Evolutionary conservation across 805 yeast species (phyloP).

Genomic region (Saccharomycopsis amapae): DNA sequence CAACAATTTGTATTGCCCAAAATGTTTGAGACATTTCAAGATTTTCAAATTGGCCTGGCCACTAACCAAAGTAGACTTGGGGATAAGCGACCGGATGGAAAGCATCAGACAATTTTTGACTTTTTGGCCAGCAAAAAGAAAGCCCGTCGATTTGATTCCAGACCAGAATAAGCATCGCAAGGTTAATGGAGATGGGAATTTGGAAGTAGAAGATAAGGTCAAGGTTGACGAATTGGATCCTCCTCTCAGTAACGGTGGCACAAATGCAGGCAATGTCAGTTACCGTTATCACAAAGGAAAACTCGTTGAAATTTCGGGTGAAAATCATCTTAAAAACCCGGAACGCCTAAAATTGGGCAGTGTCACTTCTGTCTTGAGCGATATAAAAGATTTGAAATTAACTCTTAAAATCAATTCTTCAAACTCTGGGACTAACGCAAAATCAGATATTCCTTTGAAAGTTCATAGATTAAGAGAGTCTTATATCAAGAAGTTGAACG

Average conservation of each 20-base stretch:
- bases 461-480: not conserved
- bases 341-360: not conserved
- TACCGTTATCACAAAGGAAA: no score
- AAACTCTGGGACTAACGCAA: not conserved
- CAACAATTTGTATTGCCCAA: constrained; percentile 24
- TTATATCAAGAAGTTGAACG: not conserved
- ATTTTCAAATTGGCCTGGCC: constrained; percentile 28
- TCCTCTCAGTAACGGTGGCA: no score
- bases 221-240: no score
- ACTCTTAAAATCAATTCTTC: not conserved
- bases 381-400: constrained; percentile 13
- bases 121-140: constrained; percentile 12
- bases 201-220: no score
- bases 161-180: not conserved
- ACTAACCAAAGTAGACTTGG: constrained; percentile 15
- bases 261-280: no score
- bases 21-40: constrained; percentile 27
- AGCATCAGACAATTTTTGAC: constrained; percentile 15
- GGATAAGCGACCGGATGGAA: constrained; percentile 3
- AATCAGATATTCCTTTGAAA: constrained; percentile 6
- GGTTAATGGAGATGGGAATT: not conserved
- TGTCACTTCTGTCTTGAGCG: constrained; percentile 5
- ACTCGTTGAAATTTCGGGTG: no score
- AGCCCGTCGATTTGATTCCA: not conserved
- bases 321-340: not conserved